Conservation (phyloP, 139 green algal genomes). For the Micractinium conductrix region DNA sequence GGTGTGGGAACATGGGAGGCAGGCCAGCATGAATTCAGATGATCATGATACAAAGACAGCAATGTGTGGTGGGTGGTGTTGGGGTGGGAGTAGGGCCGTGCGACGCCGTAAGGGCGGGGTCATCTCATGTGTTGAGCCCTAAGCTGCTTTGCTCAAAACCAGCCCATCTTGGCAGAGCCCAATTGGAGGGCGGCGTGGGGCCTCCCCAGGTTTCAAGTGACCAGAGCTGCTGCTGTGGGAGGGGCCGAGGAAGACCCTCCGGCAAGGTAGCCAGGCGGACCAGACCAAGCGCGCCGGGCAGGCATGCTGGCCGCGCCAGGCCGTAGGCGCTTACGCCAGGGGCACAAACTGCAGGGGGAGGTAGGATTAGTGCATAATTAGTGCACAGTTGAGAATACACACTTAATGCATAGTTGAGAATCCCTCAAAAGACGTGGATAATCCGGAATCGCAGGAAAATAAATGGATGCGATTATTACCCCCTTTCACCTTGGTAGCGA, state of each 20-base stretch:
- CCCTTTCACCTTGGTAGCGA: slow-evolving; percentile 71
- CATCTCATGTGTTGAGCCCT: background rate
- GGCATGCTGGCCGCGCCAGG: background rate
- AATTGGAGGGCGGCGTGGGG: background rate
- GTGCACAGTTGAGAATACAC: background rate
- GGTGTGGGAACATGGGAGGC: background rate
- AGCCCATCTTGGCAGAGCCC: too few relatives aligned
- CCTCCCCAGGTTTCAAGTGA: too few relatives aligned
- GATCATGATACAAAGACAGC: background rate
- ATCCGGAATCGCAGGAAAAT: background rate
- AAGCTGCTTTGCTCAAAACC: background rate
- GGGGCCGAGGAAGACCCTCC: too few relatives aligned
- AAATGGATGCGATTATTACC: background rate
- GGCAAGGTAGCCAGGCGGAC: too few relatives aligned
- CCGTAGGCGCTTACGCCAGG: background rate
- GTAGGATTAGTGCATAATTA: background rate
- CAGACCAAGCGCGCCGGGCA: too few relatives aligned
- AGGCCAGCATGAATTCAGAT: background rate
- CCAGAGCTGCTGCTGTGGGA: background rate
- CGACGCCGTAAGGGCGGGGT: too few relatives aligned
- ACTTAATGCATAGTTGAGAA: background rate
- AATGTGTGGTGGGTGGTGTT: background rate
- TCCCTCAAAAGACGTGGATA: background rate
- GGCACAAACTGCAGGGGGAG: slow-evolving; percentile 1
- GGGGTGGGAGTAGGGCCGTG: background rate